Evolutionary conservation across 2,329 filamentous ascomycete species (phyloP).

Genomic region (Botrytis byssoidea): DNA sequence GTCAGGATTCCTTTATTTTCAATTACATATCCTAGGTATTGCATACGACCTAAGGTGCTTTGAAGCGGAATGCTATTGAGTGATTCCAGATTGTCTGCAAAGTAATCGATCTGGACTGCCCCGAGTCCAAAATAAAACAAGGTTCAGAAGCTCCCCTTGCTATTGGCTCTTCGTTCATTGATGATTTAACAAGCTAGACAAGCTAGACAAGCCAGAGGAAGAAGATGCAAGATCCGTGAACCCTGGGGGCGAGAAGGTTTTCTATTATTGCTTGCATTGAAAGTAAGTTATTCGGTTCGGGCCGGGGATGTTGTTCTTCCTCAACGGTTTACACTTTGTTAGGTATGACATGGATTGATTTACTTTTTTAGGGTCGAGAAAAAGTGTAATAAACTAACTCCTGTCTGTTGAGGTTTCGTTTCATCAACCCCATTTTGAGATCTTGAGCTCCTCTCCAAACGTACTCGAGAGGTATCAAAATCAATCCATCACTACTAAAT

Average conservation of each 20-base stretch:
- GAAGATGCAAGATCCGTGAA: not conserved
- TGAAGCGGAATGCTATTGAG: not conserved
- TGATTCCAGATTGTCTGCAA: not conserved
- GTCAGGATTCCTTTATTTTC: not conserved
- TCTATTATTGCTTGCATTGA: not conserved
- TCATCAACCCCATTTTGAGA: not conserved
- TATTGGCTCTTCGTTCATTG: not conserved
- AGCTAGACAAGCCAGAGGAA: not conserved
- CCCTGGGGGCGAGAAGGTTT: not conserved
- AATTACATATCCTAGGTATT: not conserved
- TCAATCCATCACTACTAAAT: too few relatives aligned
- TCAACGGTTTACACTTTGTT: slow-evolving; percentile 11
- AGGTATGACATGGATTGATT: not conserved
- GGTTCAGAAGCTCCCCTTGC: not conserved
- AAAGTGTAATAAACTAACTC: not conserved
- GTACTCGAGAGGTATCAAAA: not conserved
- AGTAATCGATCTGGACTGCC: slow-evolving; percentile 12
- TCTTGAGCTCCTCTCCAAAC: not conserved
- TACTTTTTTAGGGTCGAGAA: not conserved
- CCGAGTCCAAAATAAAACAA: slow-evolving; percentile 5
- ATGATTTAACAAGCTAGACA: not conserved
- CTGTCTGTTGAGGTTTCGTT: not conserved
- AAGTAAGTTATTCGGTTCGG: slow-evolving; percentile 14
- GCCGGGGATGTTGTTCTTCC: slow-evolving; percentile 2
- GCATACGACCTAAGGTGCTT: not conserved